phyloP scores from a whole-genome alignment of 352 stramenopile genomes.

The Phytophthora syringae region DNA sequence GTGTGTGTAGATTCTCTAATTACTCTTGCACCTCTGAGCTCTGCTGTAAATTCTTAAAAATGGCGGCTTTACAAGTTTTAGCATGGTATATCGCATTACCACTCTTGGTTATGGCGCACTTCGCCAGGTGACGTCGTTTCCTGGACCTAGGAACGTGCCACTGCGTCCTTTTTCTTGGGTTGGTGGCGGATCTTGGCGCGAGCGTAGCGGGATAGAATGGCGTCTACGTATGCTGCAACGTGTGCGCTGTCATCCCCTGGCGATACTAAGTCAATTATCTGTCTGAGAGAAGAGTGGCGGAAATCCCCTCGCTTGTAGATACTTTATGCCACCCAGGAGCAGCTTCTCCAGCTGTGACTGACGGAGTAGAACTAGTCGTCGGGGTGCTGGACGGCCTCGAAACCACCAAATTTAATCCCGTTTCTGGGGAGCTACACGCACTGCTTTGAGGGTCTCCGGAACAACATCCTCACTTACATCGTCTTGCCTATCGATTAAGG shows the following conservation, averaged over 20 bases:
- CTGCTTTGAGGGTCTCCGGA: too few species aligned
- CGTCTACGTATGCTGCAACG: background rate
- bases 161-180: slow-evolving; percentile 2
- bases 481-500: too few species aligned
- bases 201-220: slow-evolving; percentile 1
- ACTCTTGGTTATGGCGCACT: slow-evolving; percentile 8
- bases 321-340: too few species aligned
- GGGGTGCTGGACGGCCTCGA: background rate
- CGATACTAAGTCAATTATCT: slow-evolving; percentile 1
- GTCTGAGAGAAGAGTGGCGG: background rate
- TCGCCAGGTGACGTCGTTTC: slow-evolving; percentile 7
- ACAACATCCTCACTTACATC: too few species aligned
- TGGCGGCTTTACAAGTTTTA: slow-evolving; percentile 4
- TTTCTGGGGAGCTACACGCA: background rate
- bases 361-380: background rate
- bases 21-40: background rate
- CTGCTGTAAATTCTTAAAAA: background rate
- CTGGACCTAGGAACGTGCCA: slow-evolving; percentile 3
- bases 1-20: background rate
- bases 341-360: too few species aligned
- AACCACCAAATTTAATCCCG: too few species aligned
- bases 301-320: background rate
- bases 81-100: slow-evolving; percentile 9
- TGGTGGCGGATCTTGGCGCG: slow-evolving; percentile 18
- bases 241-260: background rate